These are phyloP conservation scores for Ogataea thermomethanolica DNA, from an alignment of 805 yeast species.

Conservation along the genomic window DNA sequence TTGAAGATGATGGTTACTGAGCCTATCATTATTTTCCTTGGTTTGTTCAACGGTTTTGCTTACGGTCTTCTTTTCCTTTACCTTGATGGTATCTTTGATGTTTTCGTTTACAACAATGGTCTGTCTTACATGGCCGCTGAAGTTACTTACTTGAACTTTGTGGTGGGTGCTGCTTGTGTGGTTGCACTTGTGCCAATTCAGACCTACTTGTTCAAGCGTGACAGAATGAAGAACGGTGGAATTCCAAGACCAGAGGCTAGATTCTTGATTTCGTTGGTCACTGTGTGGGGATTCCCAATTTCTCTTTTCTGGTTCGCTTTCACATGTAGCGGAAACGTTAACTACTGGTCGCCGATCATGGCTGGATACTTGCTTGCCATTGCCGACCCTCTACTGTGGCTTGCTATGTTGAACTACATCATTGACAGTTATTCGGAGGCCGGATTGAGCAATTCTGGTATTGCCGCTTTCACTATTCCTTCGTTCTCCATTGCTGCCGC, in stretches of 20 bases:
- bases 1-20: conserved; percentile 34
- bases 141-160: conserved; percentile 34
- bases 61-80: conserved; percentile 35
- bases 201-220: conserved; percentile 30
- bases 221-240: conserved; percentile 33
- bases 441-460: conserved; percentile 33
- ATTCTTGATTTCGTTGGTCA: conserved; percentile 31
- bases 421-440: conserved; percentile 35
- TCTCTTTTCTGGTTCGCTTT: conserved; percentile 36
- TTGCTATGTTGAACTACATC: conserved; percentile 35
- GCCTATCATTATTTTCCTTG: conserved; percentile 34
- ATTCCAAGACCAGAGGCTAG: conserved; percentile 35
- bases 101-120: conserved; percentile 33
- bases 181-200: conserved; percentile 31
- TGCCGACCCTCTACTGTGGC: conserved; percentile 35
- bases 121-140: conserved; percentile 33
- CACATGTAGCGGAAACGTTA: conserved; percentile 31
- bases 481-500: conserved; percentile 36
- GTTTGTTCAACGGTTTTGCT: conserved; percentile 36
- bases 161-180: conserved; percentile 33
- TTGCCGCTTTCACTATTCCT: conserved; percentile 37
- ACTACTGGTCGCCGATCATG: conserved; percentile 35
- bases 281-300: conserved; percentile 37
- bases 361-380: conserved; percentile 34
- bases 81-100: conserved; percentile 35